Evolutionary conservation across 768 basidiomycete species (phyloP), one percentile per base, ranked within the genome.

Genomic region (Boletus subcaerulescens): DNA sequence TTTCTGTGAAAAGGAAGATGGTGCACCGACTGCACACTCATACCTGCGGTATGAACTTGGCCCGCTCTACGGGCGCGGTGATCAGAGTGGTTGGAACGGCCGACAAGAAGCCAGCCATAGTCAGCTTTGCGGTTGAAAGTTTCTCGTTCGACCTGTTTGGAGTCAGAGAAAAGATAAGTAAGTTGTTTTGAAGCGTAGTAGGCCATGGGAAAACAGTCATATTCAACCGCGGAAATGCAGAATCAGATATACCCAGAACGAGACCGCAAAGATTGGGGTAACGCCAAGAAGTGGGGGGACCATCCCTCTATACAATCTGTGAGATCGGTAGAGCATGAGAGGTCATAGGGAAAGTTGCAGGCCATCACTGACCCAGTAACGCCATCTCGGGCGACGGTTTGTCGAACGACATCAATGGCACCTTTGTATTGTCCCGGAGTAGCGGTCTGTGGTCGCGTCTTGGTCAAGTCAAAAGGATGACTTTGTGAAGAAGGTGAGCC

Each of bases 401-500:
- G 90, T 74, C 85, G 89, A 45, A 98, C 93, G 29, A 96, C 96
- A 73, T 99, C 96, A 20, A 98, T 62, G 2, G 92, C 93, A 41
- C 97, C 93, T 39, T 79, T 93, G 74, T 99, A 99, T 44, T 83
- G 79, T 5, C 97, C 95, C 11, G 89, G 83, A 15, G 83, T 62
- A 11, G 97, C 96, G 6, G 97, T 98, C 73, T 99, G 97, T 57
- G 98, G 72, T 42, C 96, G 82, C n/a, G 91, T 93, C 76, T 95
- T 95, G 55, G 92, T 97, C 65, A 98, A 76, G 74, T 99, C 97
- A 69, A 98, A 99, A 10, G 97, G 97, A 67, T 99, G 97, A 2
- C 97, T 95, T 92, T 56, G 55, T 17, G 59, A 24, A 32, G 45
- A 48, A 38, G 22, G 40, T 64, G 51, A 63, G 59, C 14, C n/a